Conservation (phyloP, 2,329 filamentous ascomycete species). For the Fusarium sp. region DNA sequence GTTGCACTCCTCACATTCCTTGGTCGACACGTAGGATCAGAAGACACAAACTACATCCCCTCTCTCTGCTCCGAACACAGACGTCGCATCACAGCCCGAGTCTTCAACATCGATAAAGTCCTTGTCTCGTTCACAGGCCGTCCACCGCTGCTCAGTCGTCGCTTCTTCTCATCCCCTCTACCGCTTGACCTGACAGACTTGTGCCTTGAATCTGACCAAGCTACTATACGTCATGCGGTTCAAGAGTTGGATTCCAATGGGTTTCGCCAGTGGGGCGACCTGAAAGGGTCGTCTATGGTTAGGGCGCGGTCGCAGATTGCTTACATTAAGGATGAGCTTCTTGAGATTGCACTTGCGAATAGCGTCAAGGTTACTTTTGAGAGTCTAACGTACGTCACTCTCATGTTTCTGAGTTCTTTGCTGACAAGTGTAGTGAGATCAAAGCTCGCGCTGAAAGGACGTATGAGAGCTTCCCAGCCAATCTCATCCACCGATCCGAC, state of each 20-base stretch:
- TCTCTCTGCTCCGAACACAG: conserved; percentile 47
- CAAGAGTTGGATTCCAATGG: conserved; percentile 55
- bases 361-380: conserved; percentile 20
- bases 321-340: conserved; percentile 63
- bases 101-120: conserved; percentile 59
- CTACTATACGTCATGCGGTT: conserved; percentile 29
- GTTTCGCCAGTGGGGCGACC: conserved; percentile 57
- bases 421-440: conserved; percentile 43
- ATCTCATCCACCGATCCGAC: conserved; percentile 50
- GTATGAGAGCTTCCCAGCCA: conserved; percentile 47
- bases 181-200: conserved; percentile 63
- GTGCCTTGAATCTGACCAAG: conserved; percentile 54
- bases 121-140: conserved; percentile 61
- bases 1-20: conserved; percentile 49
- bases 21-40: conserved; percentile 44
- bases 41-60: conserved; percentile 41
- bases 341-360: conserved; percentile 62
- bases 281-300: conserved; percentile 55
- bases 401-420: fast-evolving
- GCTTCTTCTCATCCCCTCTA: conserved; percentile 61
- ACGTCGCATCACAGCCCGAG: conserved; percentile 44
- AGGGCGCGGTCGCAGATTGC: conserved; percentile 58
- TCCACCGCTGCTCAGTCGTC: conserved; percentile 60
- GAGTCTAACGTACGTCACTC: conserved; percentile 24
- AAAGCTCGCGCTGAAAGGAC: conserved; percentile 47